Evolutionary conservation across 1,139 yeast genomes (phyloP), one percentile per base, ranked within the genome.

Genomic region (Nakaseomyces bracarensis): DNA sequence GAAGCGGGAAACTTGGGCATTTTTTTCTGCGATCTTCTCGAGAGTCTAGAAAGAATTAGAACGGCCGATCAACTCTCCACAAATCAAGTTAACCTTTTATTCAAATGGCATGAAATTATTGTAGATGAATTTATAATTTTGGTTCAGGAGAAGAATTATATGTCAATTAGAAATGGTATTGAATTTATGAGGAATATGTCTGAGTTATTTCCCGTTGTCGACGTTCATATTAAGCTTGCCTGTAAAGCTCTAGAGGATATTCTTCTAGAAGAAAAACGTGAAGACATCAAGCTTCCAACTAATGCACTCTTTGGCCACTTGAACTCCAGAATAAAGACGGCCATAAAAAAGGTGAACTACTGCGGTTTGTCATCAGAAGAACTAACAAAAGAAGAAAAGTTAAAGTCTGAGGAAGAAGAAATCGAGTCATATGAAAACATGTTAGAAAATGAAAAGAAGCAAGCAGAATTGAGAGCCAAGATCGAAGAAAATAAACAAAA

Each of bases 1-100:
- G 96, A 89, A 57, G 79, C 95, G 0, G 95, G 87, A 54, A 83
- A 84, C 57, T 60, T 86, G 36, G 96, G 96, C 1, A 62, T 85
- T 19, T 87, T 89, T 52, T 74, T 78, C 52, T 70, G 77, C 11
- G 78, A 75, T 35, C 49, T 83, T 1, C 63, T 87, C 33, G 66
- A 61, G 6, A 65, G 63, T 14, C 66, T 81, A 16, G 64, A 64
- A 46, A 38, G 42, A 13, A 37, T 50, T 25, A 54, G 65, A 49
- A 34, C 40, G 25, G 18, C 38, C 16, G 47, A 47, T 9, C 43
- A 36, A 33, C 18, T 33, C 4, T 40, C 51, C 4, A 35, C 65
- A 46, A 68, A 67, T 19, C 68, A 62, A 2, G 73, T 67, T 54
- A 67, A 73, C 11, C 13, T 18, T 5, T 13, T 33, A 4, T 33